Evolutionary conservation across 2,329 filamentous ascomycete genomes (phyloP).

Genomic region (Neopestalotiopsis rosae): DNA sequence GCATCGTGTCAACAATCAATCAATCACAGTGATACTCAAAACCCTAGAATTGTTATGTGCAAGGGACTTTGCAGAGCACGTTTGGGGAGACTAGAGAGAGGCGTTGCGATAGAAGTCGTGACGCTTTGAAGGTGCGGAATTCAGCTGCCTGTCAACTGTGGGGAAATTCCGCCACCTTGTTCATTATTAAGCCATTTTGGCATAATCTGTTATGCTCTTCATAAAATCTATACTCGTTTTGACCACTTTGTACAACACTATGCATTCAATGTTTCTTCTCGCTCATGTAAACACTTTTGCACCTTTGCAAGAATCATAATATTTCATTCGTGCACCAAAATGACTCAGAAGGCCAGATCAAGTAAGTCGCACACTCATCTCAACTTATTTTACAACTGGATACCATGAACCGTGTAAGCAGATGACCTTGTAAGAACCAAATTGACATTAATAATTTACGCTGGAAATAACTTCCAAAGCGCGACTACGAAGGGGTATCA

Average conservation of each 20-base stretch:
- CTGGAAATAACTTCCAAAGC: not conserved
- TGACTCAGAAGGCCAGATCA: too few species aligned
- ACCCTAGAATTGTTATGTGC: not conserved
- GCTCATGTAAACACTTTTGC: too few species aligned
- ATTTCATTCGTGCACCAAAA: too few species aligned
- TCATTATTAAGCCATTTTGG: not conserved
- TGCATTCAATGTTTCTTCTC: too few species aligned
- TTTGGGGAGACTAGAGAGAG: not conserved
- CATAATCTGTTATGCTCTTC: not conserved
- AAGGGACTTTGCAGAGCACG: not conserved
- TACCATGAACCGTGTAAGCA: too few species aligned
- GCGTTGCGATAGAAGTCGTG: not conserved
- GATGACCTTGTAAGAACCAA: not conserved
- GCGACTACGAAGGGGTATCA: slow-evolving; percentile 2
- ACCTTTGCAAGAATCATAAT: too few species aligned
- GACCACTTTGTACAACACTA: too few species aligned
- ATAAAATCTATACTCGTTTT: not conserved
- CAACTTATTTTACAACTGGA: too few species aligned
- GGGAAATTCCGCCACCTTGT: not conserved
- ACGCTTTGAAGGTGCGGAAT: not conserved
- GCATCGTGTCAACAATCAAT: not conserved
- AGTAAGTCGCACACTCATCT: too few species aligned
- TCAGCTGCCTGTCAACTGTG: not conserved
- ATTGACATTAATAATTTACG: not conserved
- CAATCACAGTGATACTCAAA: not conserved